Percentiles rank a stretch among this genome's conserved stretches.
Evolutionary conservation across 1,284 basidiomycete species (phyloP).

Genomic region (Marasmius oreades): DNA sequence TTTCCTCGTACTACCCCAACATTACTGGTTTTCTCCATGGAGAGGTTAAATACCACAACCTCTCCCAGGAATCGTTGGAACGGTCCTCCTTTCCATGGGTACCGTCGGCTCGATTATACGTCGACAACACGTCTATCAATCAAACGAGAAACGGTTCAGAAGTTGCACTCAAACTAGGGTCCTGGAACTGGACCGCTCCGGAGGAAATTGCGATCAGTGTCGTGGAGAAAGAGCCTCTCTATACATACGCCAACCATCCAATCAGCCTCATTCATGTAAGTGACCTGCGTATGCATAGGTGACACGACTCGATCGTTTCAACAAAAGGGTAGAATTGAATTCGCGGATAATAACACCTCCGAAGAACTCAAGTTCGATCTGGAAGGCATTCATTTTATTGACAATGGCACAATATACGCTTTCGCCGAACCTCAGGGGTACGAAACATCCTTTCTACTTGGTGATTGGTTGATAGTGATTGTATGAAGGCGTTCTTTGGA

Average conservation of each 20-base stretch:
- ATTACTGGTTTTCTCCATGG: conserved; percentile 75
- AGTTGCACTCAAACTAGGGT: conserved; percentile 41
- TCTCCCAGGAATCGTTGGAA: conserved; percentile 42
- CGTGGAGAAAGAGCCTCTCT: conserved; percentile 51
- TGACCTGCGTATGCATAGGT: conserved; percentile 9
- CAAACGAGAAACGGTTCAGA: conserved; percentile 48
- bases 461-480: conserved; percentile 8
- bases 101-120: conserved; percentile 42
- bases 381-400: conserved; percentile 75
- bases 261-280: conserved; percentile 65
- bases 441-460: conserved; percentile 16
- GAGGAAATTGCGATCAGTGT: conserved; percentile 63
- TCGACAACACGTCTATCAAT: conserved; percentile 27
- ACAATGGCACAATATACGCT: conserved; percentile 77
- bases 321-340: conserved; percentile 64
- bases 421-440: conserved; percentile 68
- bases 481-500: conserved; percentile 50
- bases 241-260: conserved; percentile 33
- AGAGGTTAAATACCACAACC: conserved; percentile 56
- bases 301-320: conserved; percentile 4
- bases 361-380: conserved; percentile 67
- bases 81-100: conserved; percentile 43
- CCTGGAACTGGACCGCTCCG: conserved; percentile 69
- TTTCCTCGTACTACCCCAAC: conserved; percentile 66
- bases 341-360: conserved; percentile 45